phyloP scores from a whole-genome alignment of 495 filamentous ascomycete species.

The Patellaria atrata region DNA sequence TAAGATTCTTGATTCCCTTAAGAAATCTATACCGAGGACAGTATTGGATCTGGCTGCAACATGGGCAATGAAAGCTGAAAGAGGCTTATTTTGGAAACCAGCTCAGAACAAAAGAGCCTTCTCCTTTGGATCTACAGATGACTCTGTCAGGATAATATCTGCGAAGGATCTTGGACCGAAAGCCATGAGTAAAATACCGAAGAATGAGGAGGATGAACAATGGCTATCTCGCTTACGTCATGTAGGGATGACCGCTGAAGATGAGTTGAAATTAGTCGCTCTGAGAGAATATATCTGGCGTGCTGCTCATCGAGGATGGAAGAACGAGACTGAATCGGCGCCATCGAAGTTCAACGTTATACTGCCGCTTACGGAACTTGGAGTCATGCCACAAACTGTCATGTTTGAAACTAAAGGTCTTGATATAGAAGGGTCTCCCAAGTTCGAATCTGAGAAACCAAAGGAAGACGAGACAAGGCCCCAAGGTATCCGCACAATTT shows the following conservation, averaged over 20 bases:
- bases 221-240: conserved; percentile 79
- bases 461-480: conserved; percentile 6
- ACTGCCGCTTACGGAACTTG: conserved; percentile 52
- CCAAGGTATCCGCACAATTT: conserved; percentile 63
- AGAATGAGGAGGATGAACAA: conserved; percentile 91
- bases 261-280: conserved; percentile 79
- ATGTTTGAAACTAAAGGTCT: conserved; percentile 50
- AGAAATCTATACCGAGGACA: conserved; percentile 61
- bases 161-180: conserved; percentile 32
- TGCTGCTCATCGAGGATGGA: conserved; percentile 52
- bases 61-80: conserved; percentile 73
- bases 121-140: conserved; percentile 41
- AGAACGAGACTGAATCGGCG: conserved; percentile 31
- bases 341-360: conserved; percentile 48
- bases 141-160: conserved; percentile 32
- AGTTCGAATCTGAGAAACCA: conserved; percentile 10
- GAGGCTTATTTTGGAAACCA: conserved; percentile 73
- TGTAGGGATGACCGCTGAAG: conserved; percentile 66
- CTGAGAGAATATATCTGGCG: conserved; percentile 90
- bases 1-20: conserved; percentile 65
- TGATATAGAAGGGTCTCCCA: conserved; percentile 29
- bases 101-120: conserved; percentile 51
- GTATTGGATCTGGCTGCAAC: conserved; percentile 73
- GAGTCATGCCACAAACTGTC: conserved; percentile 70
- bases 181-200: conserved; percentile 37